Conservation (phyloP, 2,329 filamentous ascomycete species). For the Cryphonectria naterciae region DNA sequence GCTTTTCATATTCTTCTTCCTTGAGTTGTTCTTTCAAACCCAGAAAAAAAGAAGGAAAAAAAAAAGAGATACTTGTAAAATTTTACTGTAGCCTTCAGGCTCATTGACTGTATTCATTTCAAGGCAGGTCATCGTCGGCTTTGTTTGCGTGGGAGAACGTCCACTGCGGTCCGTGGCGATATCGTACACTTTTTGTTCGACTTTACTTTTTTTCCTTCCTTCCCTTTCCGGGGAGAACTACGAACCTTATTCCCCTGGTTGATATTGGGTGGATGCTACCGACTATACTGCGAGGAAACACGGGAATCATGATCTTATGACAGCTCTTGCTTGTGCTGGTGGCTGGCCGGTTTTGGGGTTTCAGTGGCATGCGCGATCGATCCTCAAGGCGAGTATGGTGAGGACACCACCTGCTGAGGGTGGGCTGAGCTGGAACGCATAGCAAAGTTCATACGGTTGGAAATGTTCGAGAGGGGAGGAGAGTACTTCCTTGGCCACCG, state of each 20-base stretch:
- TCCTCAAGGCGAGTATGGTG: neutral
- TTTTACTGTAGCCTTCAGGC: neutral
- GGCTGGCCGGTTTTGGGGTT: neutral
- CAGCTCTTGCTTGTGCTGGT: neutral
- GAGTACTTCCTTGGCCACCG: neutral
- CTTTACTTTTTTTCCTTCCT: neutral
- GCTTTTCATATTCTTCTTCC: neutral
- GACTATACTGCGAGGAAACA: neutral
- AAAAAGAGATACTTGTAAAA: conserved; percentile 24
- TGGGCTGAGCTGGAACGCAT: neutral
- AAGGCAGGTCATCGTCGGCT: neutral
- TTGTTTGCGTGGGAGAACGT: neutral
- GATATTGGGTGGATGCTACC: neutral
- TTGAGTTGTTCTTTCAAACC: too few species aligned
- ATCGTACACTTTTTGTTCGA: neutral
- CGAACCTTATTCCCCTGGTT: neutral
- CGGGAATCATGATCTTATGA: neutral
- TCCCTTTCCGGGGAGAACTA: neutral
- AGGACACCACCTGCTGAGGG: neutral
- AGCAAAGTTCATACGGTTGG: neutral
- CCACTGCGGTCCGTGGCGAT: neutral
- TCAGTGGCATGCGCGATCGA: neutral
- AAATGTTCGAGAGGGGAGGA: neutral
- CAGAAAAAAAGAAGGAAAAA: neutral
- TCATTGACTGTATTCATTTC: neutral